Conservation (phyloP, 2,329 filamentous ascomycete genomes). For the Ceratocystis smalleyi region DNA sequence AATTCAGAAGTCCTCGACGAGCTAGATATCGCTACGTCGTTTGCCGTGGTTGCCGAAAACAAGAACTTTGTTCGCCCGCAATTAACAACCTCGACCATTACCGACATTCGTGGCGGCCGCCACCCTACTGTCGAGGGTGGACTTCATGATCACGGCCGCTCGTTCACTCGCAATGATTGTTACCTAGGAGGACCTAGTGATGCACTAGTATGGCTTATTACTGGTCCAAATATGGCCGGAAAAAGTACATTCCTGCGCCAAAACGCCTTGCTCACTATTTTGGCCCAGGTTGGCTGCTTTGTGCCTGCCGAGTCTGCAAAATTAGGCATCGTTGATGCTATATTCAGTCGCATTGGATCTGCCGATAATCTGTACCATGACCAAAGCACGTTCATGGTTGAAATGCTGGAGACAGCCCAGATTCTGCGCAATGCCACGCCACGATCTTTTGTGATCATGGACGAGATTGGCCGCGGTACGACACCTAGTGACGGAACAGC, state of each 20-base stretch:
- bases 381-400: constrained; percentile 98
- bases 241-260: constrained; percentile 94
- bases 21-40: constrained; percentile 77
- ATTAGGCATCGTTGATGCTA: constrained; percentile 83
- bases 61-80: constrained; percentile 58
- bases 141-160: constrained; percentile 60
- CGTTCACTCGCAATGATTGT: constrained; percentile 77
- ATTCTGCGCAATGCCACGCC: constrained; percentile 76
- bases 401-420: constrained; percentile 91
- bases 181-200: constrained; percentile 47
- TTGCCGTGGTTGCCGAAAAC: constrained; percentile 63
- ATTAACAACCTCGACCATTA: constrained; percentile 47
- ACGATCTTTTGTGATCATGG: constrained; percentile 90
- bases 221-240: constrained; percentile 93
- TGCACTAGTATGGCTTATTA: constrained; percentile 51
- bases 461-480: constrained; percentile 88
- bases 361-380: constrained; percentile 90
- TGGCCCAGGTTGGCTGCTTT: constrained; percentile 84
- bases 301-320: constrained; percentile 78
- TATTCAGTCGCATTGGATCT: constrained; percentile 85
- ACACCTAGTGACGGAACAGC: constrained; percentile 85
- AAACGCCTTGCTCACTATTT: constrained; percentile 83
- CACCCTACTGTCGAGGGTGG: constrained; percentile 87
- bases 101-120: constrained; percentile 63
- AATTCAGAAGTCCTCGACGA: constrained; percentile 89